Evolutionary conservation across 1,284 basidiomycete genomes (phyloP).

Genomic region (Rhodotorula sp.): DNA sequence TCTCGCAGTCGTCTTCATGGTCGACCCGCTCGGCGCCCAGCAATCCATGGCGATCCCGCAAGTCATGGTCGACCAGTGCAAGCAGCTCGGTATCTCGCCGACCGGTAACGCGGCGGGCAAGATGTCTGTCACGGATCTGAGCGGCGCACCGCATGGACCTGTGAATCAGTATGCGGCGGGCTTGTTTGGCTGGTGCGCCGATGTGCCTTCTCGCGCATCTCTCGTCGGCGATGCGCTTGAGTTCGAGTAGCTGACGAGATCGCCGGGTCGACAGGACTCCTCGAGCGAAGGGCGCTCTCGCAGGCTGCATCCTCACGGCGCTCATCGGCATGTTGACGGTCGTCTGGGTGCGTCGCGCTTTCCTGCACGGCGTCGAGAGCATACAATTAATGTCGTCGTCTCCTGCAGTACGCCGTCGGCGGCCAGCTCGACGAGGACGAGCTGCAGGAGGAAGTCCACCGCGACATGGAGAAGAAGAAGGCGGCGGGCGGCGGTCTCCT

Average conservation of each 20-base stretch:
- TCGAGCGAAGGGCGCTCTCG: slow-evolving; percentile 60
- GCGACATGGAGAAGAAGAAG: slow-evolving; percentile 28
- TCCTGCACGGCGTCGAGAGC: background rate
- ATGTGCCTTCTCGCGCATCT: no score
- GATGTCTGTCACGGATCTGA: slow-evolving; percentile 60
- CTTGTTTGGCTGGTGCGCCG: slow-evolving; percentile 4
- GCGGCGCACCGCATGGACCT: slow-evolving; percentile 53
- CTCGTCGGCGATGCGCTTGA: no score
- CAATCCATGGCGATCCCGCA: slow-evolving; percentile 55
- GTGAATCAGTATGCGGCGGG: slow-evolving; percentile 23
- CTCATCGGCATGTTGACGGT: slow-evolving; percentile 28
- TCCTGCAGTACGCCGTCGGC: slow-evolving; percentile 38
- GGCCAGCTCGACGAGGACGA: slow-evolving; percentile 45
- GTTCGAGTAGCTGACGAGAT: no score
- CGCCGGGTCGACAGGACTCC: slow-evolving; percentile 16
- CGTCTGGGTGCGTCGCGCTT: slow-evolving; percentile 10
- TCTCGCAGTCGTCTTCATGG: slow-evolving; percentile 69
- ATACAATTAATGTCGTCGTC: no score
- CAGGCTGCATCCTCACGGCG: slow-evolving; percentile 70
- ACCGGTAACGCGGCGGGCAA: slow-evolving; percentile 78
- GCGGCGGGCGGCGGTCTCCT: slow-evolving; percentile 26
- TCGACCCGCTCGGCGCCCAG: slow-evolving; percentile 67
- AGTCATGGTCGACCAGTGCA: slow-evolving; percentile 68
- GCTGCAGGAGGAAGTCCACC: slow-evolving; percentile 40
- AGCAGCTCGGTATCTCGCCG: slow-evolving; percentile 57